Evolutionary conservation across 305 asterid species (phyloP).

Genomic region (Nicotiana rustica): DNA sequence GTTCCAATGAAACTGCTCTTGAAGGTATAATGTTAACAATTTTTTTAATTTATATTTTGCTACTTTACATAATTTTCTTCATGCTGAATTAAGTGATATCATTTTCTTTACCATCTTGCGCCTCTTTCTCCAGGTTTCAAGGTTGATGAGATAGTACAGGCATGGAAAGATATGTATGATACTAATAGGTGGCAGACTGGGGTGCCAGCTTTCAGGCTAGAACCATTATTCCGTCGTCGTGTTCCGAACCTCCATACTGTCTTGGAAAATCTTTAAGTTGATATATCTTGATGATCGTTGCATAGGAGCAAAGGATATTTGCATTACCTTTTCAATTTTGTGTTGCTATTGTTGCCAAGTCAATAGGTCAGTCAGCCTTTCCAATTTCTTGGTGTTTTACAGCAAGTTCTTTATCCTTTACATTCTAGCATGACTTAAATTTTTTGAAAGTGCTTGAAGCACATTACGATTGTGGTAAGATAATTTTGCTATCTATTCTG

Average conservation of each 20-base stretch:
- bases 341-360: slow-evolving; percentile 25
- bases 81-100: slow-evolving; percentile 29
- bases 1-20: slow-evolving; percentile 89
- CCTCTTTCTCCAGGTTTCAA: slow-evolving; percentile 63
- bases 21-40: slow-evolving; percentile 60
- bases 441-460: neutral
- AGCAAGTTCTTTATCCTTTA: slow-evolving; percentile 10
- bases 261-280: slow-evolving; percentile 65
- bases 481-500: neutral
- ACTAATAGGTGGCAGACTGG: slow-evolving; percentile 84
- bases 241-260: slow-evolving; percentile 73
- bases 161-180: slow-evolving; percentile 97
- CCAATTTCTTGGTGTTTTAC: slow-evolving; percentile 6
- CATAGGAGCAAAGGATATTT: slow-evolving; percentile 41
- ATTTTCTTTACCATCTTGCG: slow-evolving; percentile 36
- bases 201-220: slow-evolving; percentile 71
- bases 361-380: slow-evolving; percentile 27
- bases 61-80: neutral
- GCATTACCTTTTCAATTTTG: slow-evolving; percentile 27
- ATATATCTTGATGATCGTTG: slow-evolving; percentile 41
- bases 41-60: neutral
- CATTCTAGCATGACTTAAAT: slow-evolving; percentile 16
- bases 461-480: slow-evolving; percentile 6
- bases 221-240: slow-evolving; percentile 80
- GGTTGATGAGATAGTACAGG: slow-evolving; percentile 95